Base-by-base conservation (phyloP, 306 rosid genomes). In the Acacia confusa region DNA sequence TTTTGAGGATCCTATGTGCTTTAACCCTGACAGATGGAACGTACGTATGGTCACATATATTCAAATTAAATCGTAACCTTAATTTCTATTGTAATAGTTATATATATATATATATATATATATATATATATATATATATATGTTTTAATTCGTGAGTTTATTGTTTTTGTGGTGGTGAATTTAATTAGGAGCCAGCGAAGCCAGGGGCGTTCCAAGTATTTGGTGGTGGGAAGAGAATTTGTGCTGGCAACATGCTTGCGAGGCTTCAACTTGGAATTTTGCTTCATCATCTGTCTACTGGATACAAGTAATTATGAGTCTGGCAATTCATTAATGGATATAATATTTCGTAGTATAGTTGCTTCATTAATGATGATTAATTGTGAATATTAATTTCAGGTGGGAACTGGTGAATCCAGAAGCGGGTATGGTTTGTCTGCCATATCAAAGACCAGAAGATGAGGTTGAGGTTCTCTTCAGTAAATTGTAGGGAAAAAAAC, bases 201-300 rank as follows among this genome's bases (percentile, higher is more conserved):
- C 67, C 83, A 0, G 86, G 87, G 22, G 45, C 89, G 2, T 78
- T 22, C 85, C 80, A 55, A 83, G 86, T 68, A 11, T 90, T 90
- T 61, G 90, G 89, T 0, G 72, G 78, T 10, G 85, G 90, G 61
- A 48, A 41, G 71, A 88, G 89, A 83, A 48, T 83, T 2, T 88
- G 92, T 63, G 85, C 85, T 1, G 88, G 90, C 45, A 90, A 84
- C 76, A 86, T 45, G 81, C 88, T 85, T 50, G 90, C 83, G 0
- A 90, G 85, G 43, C 22, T 72, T 10, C 88, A 88, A 74, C 81
- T 88, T 7, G 64, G 87, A 14, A 60, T 79, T n/a, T 34, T 86
- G 7, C 83, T 90, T 6, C 89, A 86, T 77, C 89, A 81, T 86
- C 73, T 90, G 60, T 81, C 87, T n/a, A 52, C 76, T 0, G 79